phyloP scores from a whole-genome alignment of 1,284 basidiomycete species.

The Fomitopsis palustris region DNA sequence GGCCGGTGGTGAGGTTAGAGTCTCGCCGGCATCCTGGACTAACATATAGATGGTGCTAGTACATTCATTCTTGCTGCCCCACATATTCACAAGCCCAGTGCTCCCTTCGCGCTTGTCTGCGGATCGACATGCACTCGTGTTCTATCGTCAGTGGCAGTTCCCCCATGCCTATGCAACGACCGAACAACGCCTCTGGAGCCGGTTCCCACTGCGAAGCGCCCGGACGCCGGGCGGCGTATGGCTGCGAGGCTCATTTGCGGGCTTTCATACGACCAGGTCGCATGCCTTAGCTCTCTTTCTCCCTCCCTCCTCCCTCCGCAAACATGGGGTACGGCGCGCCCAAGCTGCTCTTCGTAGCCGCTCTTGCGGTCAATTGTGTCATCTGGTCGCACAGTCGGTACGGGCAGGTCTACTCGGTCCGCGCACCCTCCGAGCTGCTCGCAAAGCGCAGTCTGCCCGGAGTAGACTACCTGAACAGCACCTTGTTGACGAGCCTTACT shows the following conservation, averaged over 20 bases:
- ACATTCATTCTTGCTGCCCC: too few species aligned
- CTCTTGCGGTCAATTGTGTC: constrained; percentile 51
- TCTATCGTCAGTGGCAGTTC: too few species aligned
- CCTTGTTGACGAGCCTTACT: not conserved
- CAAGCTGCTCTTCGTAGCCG: constrained; percentile 46
- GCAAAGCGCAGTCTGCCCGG: constrained; percentile 19
- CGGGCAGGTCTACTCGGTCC: constrained; percentile 31
- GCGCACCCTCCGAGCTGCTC: constrained; percentile 10
- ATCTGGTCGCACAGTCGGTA: constrained; percentile 67
- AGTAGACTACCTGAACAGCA: constrained; percentile 1
- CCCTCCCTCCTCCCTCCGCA: constrained; percentile 4
- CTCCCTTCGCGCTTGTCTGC: too few species aligned
- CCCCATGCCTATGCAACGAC: too few species aligned
- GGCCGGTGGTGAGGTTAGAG: too few species aligned
- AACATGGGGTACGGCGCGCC: constrained; percentile 39
- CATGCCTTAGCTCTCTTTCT: constrained; percentile 1
- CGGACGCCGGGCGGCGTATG: not conserved
- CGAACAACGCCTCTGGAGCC: too few species aligned
- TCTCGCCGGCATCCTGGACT: too few species aligned
- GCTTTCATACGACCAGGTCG: constrained; percentile 4
- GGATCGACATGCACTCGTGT: too few species aligned
- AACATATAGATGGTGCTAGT: too few species aligned
- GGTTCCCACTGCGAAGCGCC: not conserved
- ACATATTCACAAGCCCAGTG: too few species aligned
- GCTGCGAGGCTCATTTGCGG: not conserved